phyloP scores from a whole-genome alignment of 345 rosid species.

The Populus euphratica region DNA sequence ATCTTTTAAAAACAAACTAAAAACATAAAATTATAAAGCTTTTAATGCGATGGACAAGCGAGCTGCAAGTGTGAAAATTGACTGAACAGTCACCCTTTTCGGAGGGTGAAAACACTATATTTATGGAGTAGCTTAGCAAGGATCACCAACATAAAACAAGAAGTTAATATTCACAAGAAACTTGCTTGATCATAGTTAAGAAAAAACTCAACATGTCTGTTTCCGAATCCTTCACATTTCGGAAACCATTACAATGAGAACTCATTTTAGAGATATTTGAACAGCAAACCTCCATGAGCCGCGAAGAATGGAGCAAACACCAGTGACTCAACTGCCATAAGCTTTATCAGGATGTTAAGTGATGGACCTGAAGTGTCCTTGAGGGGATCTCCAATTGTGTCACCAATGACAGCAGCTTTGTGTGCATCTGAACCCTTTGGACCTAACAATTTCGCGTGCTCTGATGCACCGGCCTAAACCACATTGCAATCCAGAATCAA shows the following conservation, averaged over 20 bases:
- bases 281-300: conserved; percentile 55
- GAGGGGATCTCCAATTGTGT: conserved; percentile 68
- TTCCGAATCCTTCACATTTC: neutral
- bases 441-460: conserved; percentile 56
- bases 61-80: no score
- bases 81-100: neutral
- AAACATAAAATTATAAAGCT: no score
- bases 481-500: neutral
- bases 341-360: conserved; percentile 70
- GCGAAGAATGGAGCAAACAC: conserved; percentile 80
- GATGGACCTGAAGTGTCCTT: conserved; percentile 76
- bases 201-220: neutral
- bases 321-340: conserved; percentile 70
- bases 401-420: conserved; percentile 73
- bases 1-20: no score
- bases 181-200: neutral
- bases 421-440: conserved; percentile 71
- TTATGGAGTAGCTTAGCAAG: no score
- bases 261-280: conserved; percentile 41
- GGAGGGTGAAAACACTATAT: neutral
- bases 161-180: neutral
- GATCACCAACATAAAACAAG: neutral
- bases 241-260: neutral
- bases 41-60: no score
- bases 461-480: conserved; percentile 50